Percentiles rank a stretch among this genome's conserved stretches.
These are phyloP conservation scores for Dissophora globulifera DNA, from an alignment of 192 early-diverging fungal species.

Conservation along the genomic window DNA sequence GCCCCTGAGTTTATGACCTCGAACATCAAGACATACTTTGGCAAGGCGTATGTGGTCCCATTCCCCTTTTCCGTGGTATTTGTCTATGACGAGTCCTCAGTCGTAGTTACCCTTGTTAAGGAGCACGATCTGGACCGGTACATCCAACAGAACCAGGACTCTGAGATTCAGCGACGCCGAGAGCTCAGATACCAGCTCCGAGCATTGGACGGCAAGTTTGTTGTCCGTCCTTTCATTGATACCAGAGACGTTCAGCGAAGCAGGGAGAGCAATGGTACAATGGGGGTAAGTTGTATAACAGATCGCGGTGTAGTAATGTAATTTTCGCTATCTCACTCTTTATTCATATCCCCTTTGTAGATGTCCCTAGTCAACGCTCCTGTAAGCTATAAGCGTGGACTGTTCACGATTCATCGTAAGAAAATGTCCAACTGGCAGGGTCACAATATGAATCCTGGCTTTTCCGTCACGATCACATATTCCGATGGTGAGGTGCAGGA, in stretches of 20 bases:
- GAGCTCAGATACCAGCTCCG: conserved; percentile 64
- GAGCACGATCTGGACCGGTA: conserved; percentile 64
- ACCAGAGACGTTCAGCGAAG: conserved; percentile 26
- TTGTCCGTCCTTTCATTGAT: conserved; percentile 61
- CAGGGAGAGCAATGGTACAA: conserved; percentile 28
- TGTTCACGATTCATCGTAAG: conserved; percentile 60
- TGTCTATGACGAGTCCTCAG: conserved; percentile 70
- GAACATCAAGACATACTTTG: conserved; percentile 69
- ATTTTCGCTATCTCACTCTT: not conserved
- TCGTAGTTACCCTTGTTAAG: conserved; percentile 58
- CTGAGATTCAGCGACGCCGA: conserved; percentile 57
- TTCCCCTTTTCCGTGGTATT: conserved; percentile 76
- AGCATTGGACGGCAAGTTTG: conserved; percentile 67
- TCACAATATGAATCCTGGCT: conserved; percentile 69
- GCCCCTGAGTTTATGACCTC: conserved; percentile 58
- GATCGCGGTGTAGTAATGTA: too few relatives aligned
- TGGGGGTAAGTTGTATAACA: conserved; percentile 36
- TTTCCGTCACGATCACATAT: conserved; percentile 62
- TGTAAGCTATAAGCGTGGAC: conserved; percentile 57
- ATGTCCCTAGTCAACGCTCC: conserved; percentile 48
- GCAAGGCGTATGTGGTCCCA: conserved; percentile 68
- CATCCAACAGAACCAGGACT: conserved; percentile 63
- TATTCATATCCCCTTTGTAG: conserved; percentile 1
- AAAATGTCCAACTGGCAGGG: conserved; percentile 53
- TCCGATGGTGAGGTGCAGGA: conserved; percentile 55